phyloP scores from a whole-genome alignment of 345 rosid genomes.

The Ceriops decandra region DNA sequence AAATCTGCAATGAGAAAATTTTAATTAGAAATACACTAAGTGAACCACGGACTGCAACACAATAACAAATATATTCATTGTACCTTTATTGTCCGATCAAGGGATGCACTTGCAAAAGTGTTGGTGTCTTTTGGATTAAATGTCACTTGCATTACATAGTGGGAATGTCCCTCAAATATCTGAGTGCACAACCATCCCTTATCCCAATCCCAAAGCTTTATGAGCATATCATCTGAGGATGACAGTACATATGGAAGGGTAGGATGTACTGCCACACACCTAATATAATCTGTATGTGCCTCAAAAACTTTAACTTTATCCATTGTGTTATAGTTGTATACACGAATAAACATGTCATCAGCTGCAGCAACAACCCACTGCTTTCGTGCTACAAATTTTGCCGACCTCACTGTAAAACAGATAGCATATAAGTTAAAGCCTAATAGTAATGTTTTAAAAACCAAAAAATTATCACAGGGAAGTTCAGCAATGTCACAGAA shows the following conservation, averaged over 20 bases:
- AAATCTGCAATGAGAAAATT: slow-evolving; percentile 39
- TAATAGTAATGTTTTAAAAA: not conserved
- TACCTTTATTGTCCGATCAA: slow-evolving; percentile 93
- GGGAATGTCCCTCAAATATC: slow-evolving; percentile 98
- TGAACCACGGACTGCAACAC: slow-evolving; percentile 11
- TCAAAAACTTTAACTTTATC: slow-evolving; percentile 89
- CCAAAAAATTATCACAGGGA: not conserved
- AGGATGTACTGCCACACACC: slow-evolving; percentile 94
- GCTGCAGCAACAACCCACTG: slow-evolving; percentile 98
- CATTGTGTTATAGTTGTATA: slow-evolving; percentile 88
- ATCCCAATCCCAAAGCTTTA: slow-evolving; percentile 99
- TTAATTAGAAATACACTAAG: not conserved
- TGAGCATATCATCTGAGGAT: slow-evolving; percentile 97
- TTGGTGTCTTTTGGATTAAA: slow-evolving; percentile 88
- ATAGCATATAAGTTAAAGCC: slow-evolving; percentile 3
- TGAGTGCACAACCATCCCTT: slow-evolving; percentile 92
- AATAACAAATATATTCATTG: slow-evolving; percentile 5
- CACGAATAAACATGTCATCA: slow-evolving; percentile 88
- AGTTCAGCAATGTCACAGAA: not conserved
- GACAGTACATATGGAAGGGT: slow-evolving; percentile 87
- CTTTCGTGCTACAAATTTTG: slow-evolving; percentile 77
- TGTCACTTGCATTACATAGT: slow-evolving; percentile 98
- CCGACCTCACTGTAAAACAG: slow-evolving; percentile 75
- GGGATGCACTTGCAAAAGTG: slow-evolving; percentile 97
- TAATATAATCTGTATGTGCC: slow-evolving; percentile 94